A percentile compares a stretch with the other conserved stretches of the same genome.
Conservation (phyloP, 306 rosid genomes). For the Albizia julibrissin region DNA sequence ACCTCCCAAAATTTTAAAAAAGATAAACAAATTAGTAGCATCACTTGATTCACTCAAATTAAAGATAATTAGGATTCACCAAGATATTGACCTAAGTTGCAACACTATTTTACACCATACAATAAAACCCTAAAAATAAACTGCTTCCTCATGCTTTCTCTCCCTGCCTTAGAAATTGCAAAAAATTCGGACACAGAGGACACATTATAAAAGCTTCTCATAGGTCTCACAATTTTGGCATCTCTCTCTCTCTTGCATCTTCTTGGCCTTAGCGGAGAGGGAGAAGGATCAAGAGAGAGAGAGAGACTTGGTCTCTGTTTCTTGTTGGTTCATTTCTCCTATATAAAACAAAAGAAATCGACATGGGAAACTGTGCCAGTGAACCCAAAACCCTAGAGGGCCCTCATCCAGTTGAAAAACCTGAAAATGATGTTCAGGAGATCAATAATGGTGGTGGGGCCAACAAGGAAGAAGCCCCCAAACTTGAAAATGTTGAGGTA, state of each 20-base stretch:
- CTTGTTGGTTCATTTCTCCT: not conserved
- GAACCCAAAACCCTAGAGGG: slow-evolving; percentile 1
- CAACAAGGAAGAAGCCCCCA: not conserved
- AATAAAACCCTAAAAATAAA: not conserved
- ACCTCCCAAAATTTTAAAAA: too few relatives aligned
- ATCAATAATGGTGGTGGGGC: not conserved
- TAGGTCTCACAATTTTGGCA: not conserved
- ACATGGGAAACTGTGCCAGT: slow-evolving; percentile 4
- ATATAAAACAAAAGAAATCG: not conserved
- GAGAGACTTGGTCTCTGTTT: not conserved
- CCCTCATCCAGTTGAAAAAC: not conserved
- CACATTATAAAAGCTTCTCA: not conserved
- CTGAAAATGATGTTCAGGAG: not conserved
- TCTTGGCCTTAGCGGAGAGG: not conserved
- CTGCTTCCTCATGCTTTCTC: not conserved
- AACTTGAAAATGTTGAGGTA: not conserved
- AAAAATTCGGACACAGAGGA: not conserved
- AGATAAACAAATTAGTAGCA: too few relatives aligned
- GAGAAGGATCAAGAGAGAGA: not conserved
- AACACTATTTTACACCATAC: too few relatives aligned
- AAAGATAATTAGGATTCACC: too few relatives aligned
- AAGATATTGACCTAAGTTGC: too few relatives aligned
- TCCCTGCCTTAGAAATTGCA: not conserved
- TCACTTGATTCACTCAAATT: too few relatives aligned
- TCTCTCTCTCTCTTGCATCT: not conserved